Evolutionary conservation across 2,329 filamentous ascomycete species (phyloP).

Genomic region (Emericellopsis atlantica): DNA sequence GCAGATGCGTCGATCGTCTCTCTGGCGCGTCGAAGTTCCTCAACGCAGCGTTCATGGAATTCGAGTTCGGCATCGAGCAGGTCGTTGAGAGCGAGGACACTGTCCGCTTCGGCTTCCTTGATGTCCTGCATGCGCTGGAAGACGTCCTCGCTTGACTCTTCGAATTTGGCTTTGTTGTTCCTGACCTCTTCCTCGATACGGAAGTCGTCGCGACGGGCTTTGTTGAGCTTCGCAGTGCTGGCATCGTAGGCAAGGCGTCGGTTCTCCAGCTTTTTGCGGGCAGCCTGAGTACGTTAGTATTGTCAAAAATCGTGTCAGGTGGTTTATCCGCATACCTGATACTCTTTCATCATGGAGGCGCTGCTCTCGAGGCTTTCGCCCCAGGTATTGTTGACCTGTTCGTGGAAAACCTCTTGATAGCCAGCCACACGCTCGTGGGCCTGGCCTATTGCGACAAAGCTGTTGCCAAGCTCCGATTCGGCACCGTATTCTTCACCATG

Average conservation of each 20-base stretch:
- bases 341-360: slow-evolving; percentile 92
- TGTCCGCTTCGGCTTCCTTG: slow-evolving; percentile 80
- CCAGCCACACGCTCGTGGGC: slow-evolving; percentile 81
- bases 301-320: background rate
- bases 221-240: slow-evolving; percentile 80
- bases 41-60: slow-evolving; percentile 82
- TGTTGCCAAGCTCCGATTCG: slow-evolving; percentile 84
- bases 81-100: slow-evolving; percentile 61
- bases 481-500: slow-evolving; percentile 90
- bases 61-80: slow-evolving; percentile 84
- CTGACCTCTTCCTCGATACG: slow-evolving; percentile 86
- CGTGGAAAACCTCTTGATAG: slow-evolving; percentile 72
- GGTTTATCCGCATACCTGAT: slow-evolving; percentile 51
- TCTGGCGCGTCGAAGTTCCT: slow-evolving; percentile 54
- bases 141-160: slow-evolving; percentile 89
- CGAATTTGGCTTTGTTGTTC: slow-evolving; percentile 86
- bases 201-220: slow-evolving; percentile 88
- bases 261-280: slow-evolving; percentile 88
- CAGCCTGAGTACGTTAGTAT: slow-evolving; percentile 26
- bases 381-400: slow-evolving; percentile 71
- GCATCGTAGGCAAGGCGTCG: slow-evolving; percentile 85
- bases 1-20: slow-evolving; percentile 14
- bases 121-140: slow-evolving; percentile 90
- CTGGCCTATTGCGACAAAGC: slow-evolving; percentile 64
- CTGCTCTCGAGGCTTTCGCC: slow-evolving; percentile 84